These are phyloP conservation scores for Pythium aquatile DNA, from an alignment of 352 stramenopile species.

Conservation along the genomic window DNA sequence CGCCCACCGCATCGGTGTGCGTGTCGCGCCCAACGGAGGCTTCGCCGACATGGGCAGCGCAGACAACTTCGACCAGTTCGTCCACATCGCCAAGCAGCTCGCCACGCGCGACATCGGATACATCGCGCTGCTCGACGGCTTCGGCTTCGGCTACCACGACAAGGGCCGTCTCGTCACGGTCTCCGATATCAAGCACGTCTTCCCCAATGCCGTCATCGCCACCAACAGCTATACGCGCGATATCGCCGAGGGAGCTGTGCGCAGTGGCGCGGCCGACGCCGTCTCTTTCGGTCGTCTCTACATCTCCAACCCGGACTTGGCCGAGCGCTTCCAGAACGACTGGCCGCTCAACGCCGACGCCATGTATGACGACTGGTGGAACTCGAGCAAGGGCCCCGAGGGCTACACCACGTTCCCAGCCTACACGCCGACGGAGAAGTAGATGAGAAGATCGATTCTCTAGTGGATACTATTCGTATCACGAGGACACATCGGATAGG, in stretches of 20 bases:
- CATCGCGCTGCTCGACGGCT: constrained; percentile 49
- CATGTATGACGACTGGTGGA: not conserved
- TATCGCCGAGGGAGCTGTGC: constrained; percentile 25
- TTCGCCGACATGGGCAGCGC: constrained; percentile 39
- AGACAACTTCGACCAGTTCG: constrained; percentile 43
- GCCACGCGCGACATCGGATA: constrained; percentile 38
- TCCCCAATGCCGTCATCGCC: constrained; percentile 36
- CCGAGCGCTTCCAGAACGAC: constrained; percentile 27
- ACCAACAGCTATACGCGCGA: constrained; percentile 37
- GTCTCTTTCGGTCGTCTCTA: constrained; percentile 36
- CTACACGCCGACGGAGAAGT: not conserved
- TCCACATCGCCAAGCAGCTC: constrained; percentile 33
- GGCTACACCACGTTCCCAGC: not conserved
- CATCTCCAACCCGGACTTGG: constrained; percentile 44
- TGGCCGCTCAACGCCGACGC: constrained; percentile 26
- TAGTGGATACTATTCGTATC: no score
- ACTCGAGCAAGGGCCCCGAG: not conserved
- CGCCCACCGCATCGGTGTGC: constrained; percentile 15
- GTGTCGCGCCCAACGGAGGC: constrained; percentile 29
- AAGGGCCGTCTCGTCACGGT: constrained; percentile 29
- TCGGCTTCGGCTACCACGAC: constrained; percentile 45
- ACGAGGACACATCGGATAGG: no score
- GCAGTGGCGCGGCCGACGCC: constrained; percentile 23
- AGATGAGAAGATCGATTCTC: not conserved
- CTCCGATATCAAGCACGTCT: constrained; percentile 31